Evolutionary conservation across 768 basidiomycete species (phyloP).

Genomic region (Amanita phalloides): DNA sequence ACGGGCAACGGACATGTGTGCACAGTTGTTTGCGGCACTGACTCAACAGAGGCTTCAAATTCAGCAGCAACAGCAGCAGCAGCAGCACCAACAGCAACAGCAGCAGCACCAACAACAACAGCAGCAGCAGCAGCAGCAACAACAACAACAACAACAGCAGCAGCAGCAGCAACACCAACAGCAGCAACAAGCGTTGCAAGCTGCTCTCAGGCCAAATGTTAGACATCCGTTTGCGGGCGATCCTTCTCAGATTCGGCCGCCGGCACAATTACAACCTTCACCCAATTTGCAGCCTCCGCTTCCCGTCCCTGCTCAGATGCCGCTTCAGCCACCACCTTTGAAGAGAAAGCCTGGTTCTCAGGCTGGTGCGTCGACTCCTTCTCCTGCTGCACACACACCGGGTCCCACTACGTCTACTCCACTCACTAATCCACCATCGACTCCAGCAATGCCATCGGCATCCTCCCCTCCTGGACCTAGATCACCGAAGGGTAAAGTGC

Average conservation of each 20-base stretch:
- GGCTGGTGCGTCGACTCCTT: constrained; percentile 26
- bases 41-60: constrained; percentile 8
- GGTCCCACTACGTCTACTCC: constrained; percentile 29
- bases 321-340: constrained; percentile 16
- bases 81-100: constrained; percentile 5
- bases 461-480: constrained; percentile 60
- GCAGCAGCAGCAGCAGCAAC: constrained; percentile 8
- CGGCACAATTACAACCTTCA: background rate
- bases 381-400: constrained; percentile 33
- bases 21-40: constrained; percentile 12
- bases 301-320: constrained; percentile 12
- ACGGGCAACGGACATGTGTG: constrained; percentile 29
- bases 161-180: constrained; percentile 12
- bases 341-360: constrained; percentile 22
- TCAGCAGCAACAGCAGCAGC: constrained; percentile 5
- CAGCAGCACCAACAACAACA: constrained; percentile 9
- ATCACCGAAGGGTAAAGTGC: constrained; percentile 53
- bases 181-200: constrained; percentile 9
- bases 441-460: constrained; percentile 40
- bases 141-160: constrained; percentile 13
- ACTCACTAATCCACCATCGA: constrained; percentile 26
- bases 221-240: constrained; percentile 9
- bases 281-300: constrained; percentile 4
- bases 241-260: background rate
- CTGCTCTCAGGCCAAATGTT: constrained; percentile 5